phyloP scores from a whole-genome alignment of 441 rosid species.

The Sinapis alba region DNA sequence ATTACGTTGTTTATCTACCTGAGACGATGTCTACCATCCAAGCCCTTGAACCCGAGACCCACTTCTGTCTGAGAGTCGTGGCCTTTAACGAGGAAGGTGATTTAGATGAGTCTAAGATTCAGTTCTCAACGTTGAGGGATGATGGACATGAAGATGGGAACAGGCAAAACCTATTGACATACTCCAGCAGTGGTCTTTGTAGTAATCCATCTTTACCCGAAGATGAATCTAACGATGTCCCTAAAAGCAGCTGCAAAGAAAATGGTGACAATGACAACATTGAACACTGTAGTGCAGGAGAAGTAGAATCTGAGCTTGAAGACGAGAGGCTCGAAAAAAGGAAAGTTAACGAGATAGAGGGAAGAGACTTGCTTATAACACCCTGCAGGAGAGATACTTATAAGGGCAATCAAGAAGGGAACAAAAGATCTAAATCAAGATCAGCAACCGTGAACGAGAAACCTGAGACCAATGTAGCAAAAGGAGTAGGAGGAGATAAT shows the following conservation, averaged over 20 bases:
- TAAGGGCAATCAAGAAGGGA: slow-evolving; percentile 58
- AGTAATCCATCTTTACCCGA: slow-evolving; percentile 84
- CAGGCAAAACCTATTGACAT: slow-evolving; percentile 67
- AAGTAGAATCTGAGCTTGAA: slow-evolving; percentile 38
- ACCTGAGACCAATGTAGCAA: slow-evolving; percentile 47
- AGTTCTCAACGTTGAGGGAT: slow-evolving; percentile 50
- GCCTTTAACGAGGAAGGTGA: slow-evolving; percentile 50
- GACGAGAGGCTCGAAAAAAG: slow-evolving; percentile 40
- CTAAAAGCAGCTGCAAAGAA: slow-evolving; percentile 49
- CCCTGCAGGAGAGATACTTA: slow-evolving; percentile 74
- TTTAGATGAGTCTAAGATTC: slow-evolving; percentile 55
- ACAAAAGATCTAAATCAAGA: slow-evolving; percentile 50
- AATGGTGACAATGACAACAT: slow-evolving; percentile 23
- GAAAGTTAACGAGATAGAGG: slow-evolving; percentile 46
- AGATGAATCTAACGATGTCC: slow-evolving; percentile 77
- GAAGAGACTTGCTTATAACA: slow-evolving; percentile 70
- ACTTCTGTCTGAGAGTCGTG: slow-evolving; percentile 66
- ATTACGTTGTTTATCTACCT: slow-evolving; percentile 56
- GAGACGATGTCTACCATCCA: slow-evolving; percentile 58
- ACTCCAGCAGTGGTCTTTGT: slow-evolving; percentile 71
- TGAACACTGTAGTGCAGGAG: slow-evolving; percentile 23
- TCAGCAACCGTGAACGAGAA: slow-evolving; percentile 51
- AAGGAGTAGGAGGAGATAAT: slow-evolving; percentile 55
- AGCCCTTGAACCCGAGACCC: slow-evolving; percentile 66
- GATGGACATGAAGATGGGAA: slow-evolving; percentile 47